Evolutionary conservation across 2,329 filamentous ascomycete species (phyloP), one percentile per base, ranked within the genome.

Genomic region (Cladosporium colombiae): DNA sequence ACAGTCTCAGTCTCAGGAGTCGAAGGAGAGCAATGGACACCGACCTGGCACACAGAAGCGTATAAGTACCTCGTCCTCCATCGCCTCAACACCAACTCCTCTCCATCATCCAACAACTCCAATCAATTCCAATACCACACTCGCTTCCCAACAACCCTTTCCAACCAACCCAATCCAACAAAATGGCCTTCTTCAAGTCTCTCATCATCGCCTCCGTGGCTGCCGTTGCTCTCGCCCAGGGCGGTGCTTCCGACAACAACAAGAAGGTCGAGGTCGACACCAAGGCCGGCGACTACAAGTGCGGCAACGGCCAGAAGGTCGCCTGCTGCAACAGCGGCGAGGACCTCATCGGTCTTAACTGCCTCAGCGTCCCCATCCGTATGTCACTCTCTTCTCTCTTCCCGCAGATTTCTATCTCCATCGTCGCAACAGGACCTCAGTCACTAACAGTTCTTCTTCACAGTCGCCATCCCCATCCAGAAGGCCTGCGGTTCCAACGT

Each of bases 311-410:
- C 59, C 59, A 62, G 59, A 62, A 62, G 59, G 3, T 62, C 29
- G 59, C 59, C 59, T 62, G 59, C 59, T 62, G 59, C 59, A 62
- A 62, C 59, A 52, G 31, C 46, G 59, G 59, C 59, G 59, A 62
- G 29, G 59, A 62, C 46, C 59, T 62, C 59, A 62, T 62, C 31
- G 59, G 59, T 27, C 46, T 52, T 13, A 62, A 62, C 59, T 62
- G 59, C 59, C 27, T 62, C 29, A 62, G 46, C 59, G 14, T 62
- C 29, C 59, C 59, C 46, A 27, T 62, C 46, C 59, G 59, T 62
- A 62, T 5, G 59, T 61, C n/a, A n/a, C n/a, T n/a, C n/a, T n/a
- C n/a, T n/a, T n/a, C n/a, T n/a, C n/a, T n/a, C n/a, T n/a, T n/a
- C n/a, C n/a, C n/a, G n/a, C n/a, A n/a, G n/a, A n/a, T n/a, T n/a